These are phyloP conservation scores for Colletotrichum neosansevieriae DNA, from an alignment of 2,329 filamentous ascomycete species.

Conservation along the genomic window DNA sequence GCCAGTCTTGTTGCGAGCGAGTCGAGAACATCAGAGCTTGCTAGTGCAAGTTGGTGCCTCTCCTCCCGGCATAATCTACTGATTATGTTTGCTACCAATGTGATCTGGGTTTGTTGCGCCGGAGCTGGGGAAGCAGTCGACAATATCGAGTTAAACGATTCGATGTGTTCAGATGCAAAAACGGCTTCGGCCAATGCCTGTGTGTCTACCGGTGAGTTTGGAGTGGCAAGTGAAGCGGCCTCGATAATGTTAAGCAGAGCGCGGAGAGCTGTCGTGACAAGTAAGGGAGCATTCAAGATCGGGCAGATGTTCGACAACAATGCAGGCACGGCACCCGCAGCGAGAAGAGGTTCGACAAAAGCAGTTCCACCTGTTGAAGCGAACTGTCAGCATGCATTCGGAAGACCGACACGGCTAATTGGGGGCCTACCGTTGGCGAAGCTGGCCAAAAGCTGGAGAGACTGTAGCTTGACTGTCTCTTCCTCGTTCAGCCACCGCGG, in stretches of 20 bases:
- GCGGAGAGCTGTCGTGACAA: constrained; percentile 80
- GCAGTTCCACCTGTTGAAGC: constrained; percentile 75
- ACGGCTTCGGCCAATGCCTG: constrained; percentile 71
- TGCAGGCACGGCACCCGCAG: constrained; percentile 74
- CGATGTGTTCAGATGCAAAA: constrained; percentile 57
- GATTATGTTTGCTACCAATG: constrained; percentile 69
- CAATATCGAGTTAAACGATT: constrained; percentile 67
- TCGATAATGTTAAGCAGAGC: constrained; percentile 79
- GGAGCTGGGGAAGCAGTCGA: constrained; percentile 65
- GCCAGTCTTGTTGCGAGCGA: constrained; percentile 80
- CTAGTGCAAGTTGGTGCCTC: constrained; percentile 76
- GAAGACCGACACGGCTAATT: background rate
- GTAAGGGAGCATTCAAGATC: constrained; percentile 70
- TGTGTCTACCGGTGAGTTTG: constrained; percentile 61
- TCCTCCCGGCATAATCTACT: constrained; percentile 75
- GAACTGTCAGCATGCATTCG: constrained; percentile 7
- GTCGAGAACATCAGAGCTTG: constrained; percentile 81
- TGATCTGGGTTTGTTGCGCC: constrained; percentile 71
- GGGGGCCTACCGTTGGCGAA: constrained; percentile 79
- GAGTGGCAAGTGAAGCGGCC: constrained; percentile 68
- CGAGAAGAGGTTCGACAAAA: constrained; percentile 81
- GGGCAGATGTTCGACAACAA: constrained; percentile 79
- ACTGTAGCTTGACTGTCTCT: constrained; percentile 78
- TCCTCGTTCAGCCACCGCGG: constrained; percentile 64
- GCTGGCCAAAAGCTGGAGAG: constrained; percentile 86